Evolutionary conservation across 1,284 basidiomycete genomes (phyloP), one percentile per base, ranked within the genome.

Genomic region (Ustilago loliicola): DNA sequence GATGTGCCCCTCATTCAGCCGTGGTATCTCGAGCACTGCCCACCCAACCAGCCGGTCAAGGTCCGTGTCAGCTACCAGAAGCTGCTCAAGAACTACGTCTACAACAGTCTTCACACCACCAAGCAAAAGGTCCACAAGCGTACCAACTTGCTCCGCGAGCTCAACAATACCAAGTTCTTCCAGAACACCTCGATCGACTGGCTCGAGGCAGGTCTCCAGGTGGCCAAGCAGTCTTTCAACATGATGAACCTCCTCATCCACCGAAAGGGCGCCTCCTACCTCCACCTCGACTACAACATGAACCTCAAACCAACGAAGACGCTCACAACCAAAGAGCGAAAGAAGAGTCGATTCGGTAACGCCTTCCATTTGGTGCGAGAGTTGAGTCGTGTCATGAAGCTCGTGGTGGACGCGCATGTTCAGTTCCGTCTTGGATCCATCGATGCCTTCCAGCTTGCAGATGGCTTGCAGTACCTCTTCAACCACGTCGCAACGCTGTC

Each of bases 111-210:
- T 29, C 92, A 94, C 84, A 92, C 92, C 65, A 90, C 93, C 50
- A 90, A 92, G 30, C 95, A 98, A 87, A 99, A 98, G 88, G 92
- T 97, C 3, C 96, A 96, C 92, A 93, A 94, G 80, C 98, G 96
- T 90, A 96, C 97, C 88, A 97, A 97, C 85, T 86, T 99, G 58
- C 96, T 99, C 90, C 90, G 94, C 67, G 94, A 96, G 86, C 89
- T 99, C 68, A 98, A 98, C 88, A 93, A 94, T 52, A 99, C 97
- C 72, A 99, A 99, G 88, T 99, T 99, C 89, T 99, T 99, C 92
- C 97, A 99, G 89, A 94, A 93, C 23, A 99, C 97, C 8, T 94
- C 91, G 76, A 89, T 99, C 81, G 97, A 99, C 87, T 99, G 97
- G 97, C 96, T 99, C 34, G 97, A 99, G 87, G 97, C 96, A 3